Evolutionary conservation across 345 rosid species (phyloP).

Genomic region (Linum tenue): DNA sequence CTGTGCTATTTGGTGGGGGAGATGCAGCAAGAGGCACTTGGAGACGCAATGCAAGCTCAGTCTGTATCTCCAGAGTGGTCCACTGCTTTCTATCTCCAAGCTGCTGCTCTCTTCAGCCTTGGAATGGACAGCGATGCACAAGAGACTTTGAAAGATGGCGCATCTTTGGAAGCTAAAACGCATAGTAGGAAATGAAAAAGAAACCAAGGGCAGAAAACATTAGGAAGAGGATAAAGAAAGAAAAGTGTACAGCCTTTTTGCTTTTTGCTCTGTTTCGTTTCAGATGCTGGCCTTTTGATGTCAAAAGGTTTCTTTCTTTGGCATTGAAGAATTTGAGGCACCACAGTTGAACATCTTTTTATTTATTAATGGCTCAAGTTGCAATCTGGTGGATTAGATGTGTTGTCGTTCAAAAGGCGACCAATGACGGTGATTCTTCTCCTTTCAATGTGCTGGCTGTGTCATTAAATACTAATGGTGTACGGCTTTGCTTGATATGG

Average conservation of each 20-base stretch:
- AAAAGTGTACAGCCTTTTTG: slow-evolving; percentile 31
- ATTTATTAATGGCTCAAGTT: background rate
- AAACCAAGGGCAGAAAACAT: background rate
- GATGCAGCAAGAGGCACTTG: slow-evolving; percentile 69
- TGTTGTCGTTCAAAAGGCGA: background rate
- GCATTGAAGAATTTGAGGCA: background rate
- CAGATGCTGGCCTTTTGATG: background rate
- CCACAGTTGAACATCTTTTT: background rate
- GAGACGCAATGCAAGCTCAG: slow-evolving; percentile 87
- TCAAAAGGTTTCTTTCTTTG: background rate
- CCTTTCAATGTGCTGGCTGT: background rate
- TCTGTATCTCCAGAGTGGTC: slow-evolving; percentile 77
- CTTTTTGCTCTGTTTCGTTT: background rate
- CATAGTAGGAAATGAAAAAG: slow-evolving; percentile 31
- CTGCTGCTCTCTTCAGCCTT: slow-evolving; percentile 71
- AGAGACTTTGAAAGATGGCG: slow-evolving; percentile 78
- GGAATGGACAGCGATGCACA: slow-evolving; percentile 75
- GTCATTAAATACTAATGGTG: too few species aligned
- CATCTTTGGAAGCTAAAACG: slow-evolving; percentile 61
- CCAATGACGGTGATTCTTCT: background rate
- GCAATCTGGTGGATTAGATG: background rate
- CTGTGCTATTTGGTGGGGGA: slow-evolving; percentile 66
- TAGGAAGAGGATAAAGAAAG: too few species aligned
- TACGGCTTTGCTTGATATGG: too few species aligned
- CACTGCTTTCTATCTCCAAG: slow-evolving; percentile 76